Base-by-base conservation (phyloP, 1,284 basidiomycete genomes). In the Leccinum huronense region DNA sequence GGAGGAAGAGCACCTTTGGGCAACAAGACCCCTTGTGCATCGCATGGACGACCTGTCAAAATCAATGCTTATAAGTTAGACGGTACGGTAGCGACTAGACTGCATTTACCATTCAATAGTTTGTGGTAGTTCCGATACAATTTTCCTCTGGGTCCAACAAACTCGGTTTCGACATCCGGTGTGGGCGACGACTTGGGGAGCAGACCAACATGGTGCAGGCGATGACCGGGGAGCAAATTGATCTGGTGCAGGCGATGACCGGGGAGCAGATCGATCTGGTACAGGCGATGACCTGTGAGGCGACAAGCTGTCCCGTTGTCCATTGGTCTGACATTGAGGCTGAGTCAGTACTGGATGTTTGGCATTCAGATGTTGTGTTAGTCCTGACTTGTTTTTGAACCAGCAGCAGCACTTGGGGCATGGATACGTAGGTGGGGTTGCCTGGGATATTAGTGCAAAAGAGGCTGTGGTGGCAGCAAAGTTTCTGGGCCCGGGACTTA, bases 331-430 rank as follows among this genome's bases (percentile, higher is more conserved):
- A 30, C 13, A 30, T 30, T 54, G 11, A 6, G 13, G 6, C 19
- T 11, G 27, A 14, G 27, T 54, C 27, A 14, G 30, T 54, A 54
- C 51, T 11, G 11, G 27, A 54, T 54, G 51, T 16, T 27, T 54
- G 27, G 27, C 27, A 54, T 54, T 54, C 5, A 27, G 51, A 19
- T 54, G 51, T 30, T 54, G 51, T 7, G 27, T 54, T 9, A 54
- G 27, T 30, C 51, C 51, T 54, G 51, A 54, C 13, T 54, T 54
- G 13, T 54, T 54, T 27, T 54, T 54, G 51, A 54, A 54, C 51
- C 27, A 54, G 23, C 11, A 3, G 7, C 13, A 2, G 7, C 51
- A 54, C 19, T 54, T 54, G 27, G 51, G 27, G 27, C 27, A 54
- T 6, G 51, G 51, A 54, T 54, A 53, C 23, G 23, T 53, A 23